Conservation (phyloP, 2,329 filamentous ascomycete genomes). For the Venturia oleaginea region DNA sequence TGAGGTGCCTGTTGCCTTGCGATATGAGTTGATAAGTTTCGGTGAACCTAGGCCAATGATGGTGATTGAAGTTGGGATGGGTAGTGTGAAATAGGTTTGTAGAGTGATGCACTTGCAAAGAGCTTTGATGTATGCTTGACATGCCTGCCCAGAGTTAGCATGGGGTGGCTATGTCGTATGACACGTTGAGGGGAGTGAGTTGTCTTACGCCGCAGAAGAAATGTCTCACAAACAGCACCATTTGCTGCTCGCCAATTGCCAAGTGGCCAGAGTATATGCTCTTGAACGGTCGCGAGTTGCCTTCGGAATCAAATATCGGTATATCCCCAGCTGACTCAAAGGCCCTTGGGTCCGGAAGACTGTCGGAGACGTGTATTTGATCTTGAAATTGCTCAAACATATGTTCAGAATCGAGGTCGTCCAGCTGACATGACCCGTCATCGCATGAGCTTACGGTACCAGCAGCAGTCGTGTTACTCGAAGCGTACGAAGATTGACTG, state of each 20-base stretch:
- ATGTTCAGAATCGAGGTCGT: not conserved
- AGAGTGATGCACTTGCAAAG: conserved; percentile 52
- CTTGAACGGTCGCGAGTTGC: conserved; percentile 28
- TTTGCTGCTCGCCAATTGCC: conserved; percentile 38
- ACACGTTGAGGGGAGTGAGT: not conserved
- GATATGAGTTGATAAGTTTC: conserved; percentile 59
- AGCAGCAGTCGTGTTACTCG: not conserved
- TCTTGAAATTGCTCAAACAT: conserved; percentile 6
- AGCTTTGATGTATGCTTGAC: conserved; percentile 63
- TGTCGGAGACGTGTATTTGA: conserved; percentile 6
- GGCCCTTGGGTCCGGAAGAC: not conserved
- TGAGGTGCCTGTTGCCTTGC: conserved; percentile 49
- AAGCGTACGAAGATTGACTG: not conserved
- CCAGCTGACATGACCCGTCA: not conserved
- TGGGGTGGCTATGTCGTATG: conserved; percentile 16
- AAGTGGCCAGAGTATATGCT: conserved; percentile 26
- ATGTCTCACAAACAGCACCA: conserved; percentile 68
- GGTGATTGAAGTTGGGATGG: conserved; percentile 51
- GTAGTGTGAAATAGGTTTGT: conserved; percentile 36
- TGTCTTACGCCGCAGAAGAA: conserved; percentile 69
- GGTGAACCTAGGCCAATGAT: conserved; percentile 67
- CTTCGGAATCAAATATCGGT: conserved; percentile 27
- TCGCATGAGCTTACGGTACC: not conserved
- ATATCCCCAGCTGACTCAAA: conserved; percentile 15
- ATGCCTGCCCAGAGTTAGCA: conserved; percentile 45